Base-by-base conservation (phyloP, 805 yeast species). In the Lachancea quebecensis region DNA sequence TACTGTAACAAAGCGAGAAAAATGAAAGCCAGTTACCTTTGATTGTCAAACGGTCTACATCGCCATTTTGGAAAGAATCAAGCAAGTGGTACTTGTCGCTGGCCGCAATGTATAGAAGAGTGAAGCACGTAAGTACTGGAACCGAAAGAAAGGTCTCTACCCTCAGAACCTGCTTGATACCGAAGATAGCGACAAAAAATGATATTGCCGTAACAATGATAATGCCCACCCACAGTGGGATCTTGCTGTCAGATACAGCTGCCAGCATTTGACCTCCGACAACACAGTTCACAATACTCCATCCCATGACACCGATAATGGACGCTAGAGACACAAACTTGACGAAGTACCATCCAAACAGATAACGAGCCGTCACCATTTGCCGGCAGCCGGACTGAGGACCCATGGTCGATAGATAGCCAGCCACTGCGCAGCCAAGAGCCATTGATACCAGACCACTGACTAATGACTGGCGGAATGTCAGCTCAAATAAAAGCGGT, bases 261-360 rank as follows among this genome's bases (percentile, higher is more conserved):
- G 78, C 71, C 39, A 88, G 64, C 48, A 88, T 82, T 64, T 88
- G 89, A 15, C 96, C 96, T 33, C 95, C 95, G 46, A 86, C 81
- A 40, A 87, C 93, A 53, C 85, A 77, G 59, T 86, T 87, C n/a
- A 87, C 89, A 31, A 88, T 81, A n/a, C 91, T 78, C 96, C 96
- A 88, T n/a, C 96, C 96, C 54, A 85, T 61, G 12, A 83, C 82
- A 41, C 95, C 95, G 36, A 85, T 63, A 47, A 85, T 78, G 38
- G 86, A 76, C 33, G 84, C 77, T 35, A 88, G 62, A 4, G 87
- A 81, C 39, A 86, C 84, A 44, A 86, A 68, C 61, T 84, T 82
- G 34, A 88, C 89, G 52, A 81, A 78, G 82, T 83, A 84, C 80
- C 90, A 82, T 1, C 96, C 96, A 60, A 87, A 88, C 39, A 86